Conservation (phyloP, 2,329 filamentous ascomycete genomes). For the Alternaria brassicicola region DNA sequence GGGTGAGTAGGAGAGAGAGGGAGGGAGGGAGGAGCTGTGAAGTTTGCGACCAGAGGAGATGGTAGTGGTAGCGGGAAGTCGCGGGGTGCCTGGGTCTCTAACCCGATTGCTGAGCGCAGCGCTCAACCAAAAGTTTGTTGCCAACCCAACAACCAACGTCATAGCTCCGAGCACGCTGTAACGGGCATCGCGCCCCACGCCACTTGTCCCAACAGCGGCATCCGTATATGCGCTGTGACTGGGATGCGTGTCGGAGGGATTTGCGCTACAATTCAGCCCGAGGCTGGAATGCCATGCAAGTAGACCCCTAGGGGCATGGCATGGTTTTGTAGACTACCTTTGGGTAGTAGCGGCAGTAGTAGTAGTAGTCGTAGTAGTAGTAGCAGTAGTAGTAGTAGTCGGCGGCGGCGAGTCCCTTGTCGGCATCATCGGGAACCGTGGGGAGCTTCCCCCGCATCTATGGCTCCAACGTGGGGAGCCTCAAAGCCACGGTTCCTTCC, state of each 20-base stretch:
- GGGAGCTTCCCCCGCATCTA: conserved; percentile 22
- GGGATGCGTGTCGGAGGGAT: conserved; percentile 22
- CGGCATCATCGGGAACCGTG: conserved; percentile 13
- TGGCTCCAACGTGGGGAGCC: conserved; percentile 34
- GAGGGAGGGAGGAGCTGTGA: conserved; percentile 13
- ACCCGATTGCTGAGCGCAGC: conserved; percentile 35
- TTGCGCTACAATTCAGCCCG: conserved; percentile 25
- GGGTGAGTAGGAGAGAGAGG: too few relatives aligned
- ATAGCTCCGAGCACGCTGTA: conserved; percentile 34
- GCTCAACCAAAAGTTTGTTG: conserved; percentile 43
- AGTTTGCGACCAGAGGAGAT: conserved; percentile 10
- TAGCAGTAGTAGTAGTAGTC: too few relatives aligned
- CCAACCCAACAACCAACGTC: conserved; percentile 36
- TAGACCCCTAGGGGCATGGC: neutral
- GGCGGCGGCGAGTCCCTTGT: conserved; percentile 17
- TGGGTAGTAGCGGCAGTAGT: too few relatives aligned
- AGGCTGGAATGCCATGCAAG: neutral
- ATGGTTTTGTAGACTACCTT: conserved; percentile 1
- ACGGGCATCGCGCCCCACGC: conserved; percentile 30
- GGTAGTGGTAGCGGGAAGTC: conserved; percentile 8
- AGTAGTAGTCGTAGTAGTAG: too few relatives aligned
- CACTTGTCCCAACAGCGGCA: conserved; percentile 31
- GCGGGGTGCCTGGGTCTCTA: conserved; percentile 33
- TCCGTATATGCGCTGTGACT: neutral
- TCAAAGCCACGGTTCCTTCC: conserved; percentile 20